Base-by-base conservation (phyloP, 306 rosid species). In the Vachellia collinsii region DNA sequence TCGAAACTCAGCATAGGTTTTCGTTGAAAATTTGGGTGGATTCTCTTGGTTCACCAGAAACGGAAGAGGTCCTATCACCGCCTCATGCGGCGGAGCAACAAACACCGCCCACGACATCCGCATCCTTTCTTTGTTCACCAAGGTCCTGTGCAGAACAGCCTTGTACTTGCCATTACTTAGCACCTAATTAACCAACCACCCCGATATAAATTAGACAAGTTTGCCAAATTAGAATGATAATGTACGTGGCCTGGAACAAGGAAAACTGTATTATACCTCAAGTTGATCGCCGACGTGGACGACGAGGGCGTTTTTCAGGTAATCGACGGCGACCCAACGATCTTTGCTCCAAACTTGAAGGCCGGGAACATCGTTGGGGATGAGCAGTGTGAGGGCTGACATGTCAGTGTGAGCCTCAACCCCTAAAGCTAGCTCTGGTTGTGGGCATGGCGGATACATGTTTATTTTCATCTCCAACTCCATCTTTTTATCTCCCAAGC, bases 381-480 rank as follows among this genome's bases (percentile, higher is more conserved):
- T 82, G 0, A 88, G 90, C 12, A 92, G 0, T 7, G 93, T 90
- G 22, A 92, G 78, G 64, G 88, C 93, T 29, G 88, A 87, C 94
- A 92, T 90, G 70, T 92, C 92, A 1, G 97, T 92, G 83, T 90
- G 97, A 16, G 97, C 78, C 75, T 92, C 94, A 22, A 90, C 94
- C 5, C 97, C 94, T 0, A 92, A 75, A 54, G 11, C 46, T 1
- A 42, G 46, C 46, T 42, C 46, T 42, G 46, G 46, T 6, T 42
- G 46, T 42, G 46, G 94, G 50, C 97, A 92, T 5, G 93, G 90
- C 3, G 94, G 94, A 63, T 90, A 92, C 89, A 92, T 83, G 62
- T 92, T 88, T 78, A 90, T 92, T 80, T 92, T 92, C 94, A 92
- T 90, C 77, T 92, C 93, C 23, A 85, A 1, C 64, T 90, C 89